These are phyloP conservation scores for Sclerotinia spermophila DNA, from an alignment of 2,329 filamentous ascomycete species.

Conservation along the genomic window DNA sequence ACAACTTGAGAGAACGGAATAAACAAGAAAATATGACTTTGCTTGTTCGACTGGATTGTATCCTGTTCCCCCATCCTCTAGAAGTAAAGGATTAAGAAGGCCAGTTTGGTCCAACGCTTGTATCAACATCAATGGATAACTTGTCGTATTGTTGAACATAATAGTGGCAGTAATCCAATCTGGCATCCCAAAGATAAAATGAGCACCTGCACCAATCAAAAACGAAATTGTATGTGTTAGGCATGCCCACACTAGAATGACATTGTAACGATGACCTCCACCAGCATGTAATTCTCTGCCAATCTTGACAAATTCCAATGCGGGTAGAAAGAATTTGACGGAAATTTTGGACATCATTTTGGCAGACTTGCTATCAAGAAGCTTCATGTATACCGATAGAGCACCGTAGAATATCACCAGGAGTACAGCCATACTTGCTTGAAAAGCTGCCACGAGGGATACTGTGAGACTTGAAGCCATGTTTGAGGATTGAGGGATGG, in stretches of 20 bases:
- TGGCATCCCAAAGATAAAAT: conserved; percentile 42
- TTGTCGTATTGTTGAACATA: conserved; percentile 50
- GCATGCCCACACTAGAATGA: conserved; percentile 44
- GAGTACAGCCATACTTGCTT: conserved; percentile 47
- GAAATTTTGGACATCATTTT: conserved; percentile 46
- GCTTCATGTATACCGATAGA: conserved; percentile 40
- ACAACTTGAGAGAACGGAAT: conserved; percentile 59
- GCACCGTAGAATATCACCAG: conserved; percentile 46
- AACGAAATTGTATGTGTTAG: conserved; percentile 42
- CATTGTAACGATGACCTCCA: conserved; percentile 39
- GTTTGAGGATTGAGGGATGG: neutral
- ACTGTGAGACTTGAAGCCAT: conserved; percentile 33
- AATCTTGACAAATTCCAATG: conserved; percentile 45
- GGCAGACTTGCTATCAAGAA: conserved; percentile 40
- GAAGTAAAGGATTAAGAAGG: conserved; percentile 49
- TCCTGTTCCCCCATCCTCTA: conserved; percentile 43
- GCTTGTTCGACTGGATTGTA: conserved; percentile 52
- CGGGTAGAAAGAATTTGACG: conserved; percentile 47
- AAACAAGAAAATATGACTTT: conserved; percentile 64
- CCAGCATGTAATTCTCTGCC: conserved; percentile 42
- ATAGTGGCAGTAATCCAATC: conserved; percentile 46
- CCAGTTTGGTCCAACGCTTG: conserved; percentile 43
- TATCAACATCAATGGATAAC: conserved; percentile 45
- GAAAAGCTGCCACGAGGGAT: conserved; percentile 45
- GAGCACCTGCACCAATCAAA: conserved; percentile 40